phyloP scores from a whole-genome alignment of 2,329 filamentous ascomycete species.

The Microsporum audouinii region DNA sequence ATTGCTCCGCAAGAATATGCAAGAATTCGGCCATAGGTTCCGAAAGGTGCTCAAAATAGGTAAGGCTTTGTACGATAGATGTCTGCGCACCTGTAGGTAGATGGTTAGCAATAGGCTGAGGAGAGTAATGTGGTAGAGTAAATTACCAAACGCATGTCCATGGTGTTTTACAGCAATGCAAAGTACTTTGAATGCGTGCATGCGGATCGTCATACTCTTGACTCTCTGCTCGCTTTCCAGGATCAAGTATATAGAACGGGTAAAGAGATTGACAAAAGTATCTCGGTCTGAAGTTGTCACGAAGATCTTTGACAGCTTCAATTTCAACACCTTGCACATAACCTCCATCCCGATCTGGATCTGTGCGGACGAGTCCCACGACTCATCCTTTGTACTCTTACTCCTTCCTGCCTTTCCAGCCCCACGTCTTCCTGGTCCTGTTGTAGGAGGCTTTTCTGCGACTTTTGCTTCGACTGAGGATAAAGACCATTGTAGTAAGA shows the following conservation, averaged over 20 bases:
- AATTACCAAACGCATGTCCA: constrained; percentile 79
- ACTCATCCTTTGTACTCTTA: constrained; percentile 59
- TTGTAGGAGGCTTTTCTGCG: constrained; percentile 70
- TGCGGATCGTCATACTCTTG: constrained; percentile 78
- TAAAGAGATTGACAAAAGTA: constrained; percentile 85
- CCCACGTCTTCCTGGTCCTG: constrained; percentile 59
- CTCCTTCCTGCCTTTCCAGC: constrained; percentile 64
- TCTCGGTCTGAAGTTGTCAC: constrained; percentile 92
- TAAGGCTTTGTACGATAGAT: constrained; percentile 91
- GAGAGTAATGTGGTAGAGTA: background rate
- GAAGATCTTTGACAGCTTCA: constrained; percentile 88
- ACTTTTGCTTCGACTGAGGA: constrained; percentile 89
- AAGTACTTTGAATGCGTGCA: constrained; percentile 94
- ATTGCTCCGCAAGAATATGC: constrained; percentile 90
- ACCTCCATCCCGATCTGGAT: constrained; percentile 78
- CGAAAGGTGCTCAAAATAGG: constrained; percentile 96
- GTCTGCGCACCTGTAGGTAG: constrained; percentile 67
- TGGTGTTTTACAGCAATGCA: constrained; percentile 97
- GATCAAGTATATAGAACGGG: constrained; percentile 83
- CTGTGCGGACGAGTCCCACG: constrained; percentile 81
- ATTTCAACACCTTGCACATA: constrained; percentile 90
- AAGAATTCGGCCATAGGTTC: constrained; percentile 98
- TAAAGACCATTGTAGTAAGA: constrained; percentile 88
- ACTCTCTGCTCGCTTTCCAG: constrained; percentile 87
- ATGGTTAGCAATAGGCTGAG: constrained; percentile 19